Evolutionary conservation across 495 filamentous ascomycete species (phyloP).

Genomic region (Melanomma pulvis-pyrius): DNA sequence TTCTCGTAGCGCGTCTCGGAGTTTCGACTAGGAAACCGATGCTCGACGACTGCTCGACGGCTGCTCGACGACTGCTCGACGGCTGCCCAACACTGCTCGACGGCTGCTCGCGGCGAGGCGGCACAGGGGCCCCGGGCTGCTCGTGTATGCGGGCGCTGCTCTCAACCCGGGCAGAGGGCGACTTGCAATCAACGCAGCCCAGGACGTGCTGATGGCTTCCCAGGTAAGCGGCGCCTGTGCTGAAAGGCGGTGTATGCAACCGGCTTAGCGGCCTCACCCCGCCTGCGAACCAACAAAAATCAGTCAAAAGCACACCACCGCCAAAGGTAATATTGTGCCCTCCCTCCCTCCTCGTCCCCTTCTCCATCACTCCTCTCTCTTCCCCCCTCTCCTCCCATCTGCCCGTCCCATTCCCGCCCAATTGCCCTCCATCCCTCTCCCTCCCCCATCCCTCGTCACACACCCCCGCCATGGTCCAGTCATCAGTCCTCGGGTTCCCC

Average conservation of each 20-base stretch:
- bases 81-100: too few relatives aligned
- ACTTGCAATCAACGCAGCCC: neutral
- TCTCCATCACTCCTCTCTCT: slow-evolving; percentile 11
- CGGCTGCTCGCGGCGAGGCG: neutral
- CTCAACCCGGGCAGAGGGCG: neutral
- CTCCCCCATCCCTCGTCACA: slow-evolving; percentile 3
- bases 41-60: too few relatives aligned
- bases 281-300: slow-evolving; percentile 18
- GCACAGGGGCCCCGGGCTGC: neutral
- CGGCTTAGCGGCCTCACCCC: slow-evolving; percentile 17
- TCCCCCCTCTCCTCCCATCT: neutral
- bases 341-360: slow-evolving; percentile 13
- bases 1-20: neutral
- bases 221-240: neutral
- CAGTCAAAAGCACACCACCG: slow-evolving; percentile 35
- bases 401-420: slow-evolving; percentile 7
- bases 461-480: slow-evolving; percentile 37
- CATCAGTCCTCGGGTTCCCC: slow-evolving; percentile 59
- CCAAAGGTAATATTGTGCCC: slow-evolving; percentile 15
- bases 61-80: too few relatives aligned
- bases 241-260: slow-evolving; percentile 23
- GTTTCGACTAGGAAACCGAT: too few relatives aligned
- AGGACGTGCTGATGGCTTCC: neutral
- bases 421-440: slow-evolving; percentile 9
- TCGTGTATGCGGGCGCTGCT: neutral